These are phyloP conservation scores for Ascocoryne sarcoides DNA, from an alignment of 2,329 filamentous ascomycete species.

Conservation along the genomic window DNA sequence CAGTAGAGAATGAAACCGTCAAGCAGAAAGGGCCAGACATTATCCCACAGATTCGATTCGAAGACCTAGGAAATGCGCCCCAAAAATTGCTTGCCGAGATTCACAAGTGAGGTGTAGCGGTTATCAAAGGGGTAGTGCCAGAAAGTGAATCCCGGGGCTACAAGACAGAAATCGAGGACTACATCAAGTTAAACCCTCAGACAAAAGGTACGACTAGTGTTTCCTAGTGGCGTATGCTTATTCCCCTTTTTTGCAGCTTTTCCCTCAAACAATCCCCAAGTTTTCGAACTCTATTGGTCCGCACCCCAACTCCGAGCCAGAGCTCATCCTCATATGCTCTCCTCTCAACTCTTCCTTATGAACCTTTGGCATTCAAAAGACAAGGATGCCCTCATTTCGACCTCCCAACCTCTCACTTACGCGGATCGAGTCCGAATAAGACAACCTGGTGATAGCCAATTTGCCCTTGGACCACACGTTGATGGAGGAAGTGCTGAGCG, in stretches of 20 bases:
- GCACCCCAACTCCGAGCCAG: conserved; percentile 58
- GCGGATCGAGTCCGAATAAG: conserved; percentile 59
- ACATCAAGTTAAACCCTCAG: conserved; percentile 53
- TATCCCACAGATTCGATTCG: conserved; percentile 45
- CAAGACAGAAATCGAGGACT: conserved; percentile 56
- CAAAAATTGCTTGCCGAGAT: conserved; percentile 13
- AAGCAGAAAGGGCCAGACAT: conserved; percentile 36
- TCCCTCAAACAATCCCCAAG: conserved; percentile 56
- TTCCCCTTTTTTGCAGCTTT: conserved; percentile 39
- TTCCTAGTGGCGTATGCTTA: not conserved
- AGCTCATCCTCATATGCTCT: conserved; percentile 55
- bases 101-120: conserved; percentile 27
- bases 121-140: conserved; percentile 58
- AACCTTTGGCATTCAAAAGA: conserved; percentile 44
- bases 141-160: conserved; percentile 53
- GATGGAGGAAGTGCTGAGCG: conserved; percentile 69
- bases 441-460: conserved; percentile 59
- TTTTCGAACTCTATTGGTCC: conserved; percentile 72
- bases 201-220: conserved; percentile 33
- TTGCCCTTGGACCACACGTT: conserved; percentile 64
- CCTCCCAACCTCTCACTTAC: conserved; percentile 52
- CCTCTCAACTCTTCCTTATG: conserved; percentile 54
- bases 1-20: conserved; percentile 40
- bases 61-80: conserved; percentile 29
- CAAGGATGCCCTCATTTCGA: conserved; percentile 35